A percentile compares a stretch with the other conserved stretches of the same genome.
Evolutionary conservation across 139 green algal genomes (phyloP).

Genomic region (Marvania coccoides): DNA sequence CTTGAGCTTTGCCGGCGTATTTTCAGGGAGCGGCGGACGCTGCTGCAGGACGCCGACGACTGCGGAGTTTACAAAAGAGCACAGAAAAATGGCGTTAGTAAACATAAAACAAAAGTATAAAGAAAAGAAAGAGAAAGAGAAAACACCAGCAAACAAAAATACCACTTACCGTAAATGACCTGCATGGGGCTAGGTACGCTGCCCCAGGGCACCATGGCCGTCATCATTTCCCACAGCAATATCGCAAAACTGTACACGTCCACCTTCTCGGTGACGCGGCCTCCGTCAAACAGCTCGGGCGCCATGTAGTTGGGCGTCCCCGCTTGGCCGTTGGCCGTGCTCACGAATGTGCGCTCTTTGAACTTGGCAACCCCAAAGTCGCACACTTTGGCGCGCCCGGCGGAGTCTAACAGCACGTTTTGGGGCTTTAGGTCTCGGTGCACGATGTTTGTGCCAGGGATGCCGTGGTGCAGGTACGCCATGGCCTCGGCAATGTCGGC

Average conservation of each 20-base stretch:
- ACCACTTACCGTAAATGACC: conserved; percentile 53
- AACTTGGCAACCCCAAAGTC: conserved; percentile 60
- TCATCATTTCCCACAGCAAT: conserved; percentile 68
- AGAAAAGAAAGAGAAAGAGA: no score
- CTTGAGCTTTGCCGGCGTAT: conserved; percentile 29
- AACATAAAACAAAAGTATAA: background rate
- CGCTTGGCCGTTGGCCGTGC: conserved; percentile 45
- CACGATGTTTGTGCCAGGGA: no score
- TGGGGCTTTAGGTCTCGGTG: conserved; percentile 37
- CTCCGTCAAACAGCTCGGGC: conserved; percentile 45
- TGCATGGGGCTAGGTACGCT: conserved; percentile 63
- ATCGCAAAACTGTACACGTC: conserved; percentile 53
- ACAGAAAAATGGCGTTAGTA: background rate
- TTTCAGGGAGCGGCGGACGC: conserved; percentile 41
- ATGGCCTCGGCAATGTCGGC: conserved; percentile 62
- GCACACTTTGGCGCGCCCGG: conserved; percentile 53
- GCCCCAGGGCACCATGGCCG: conserved; percentile 58
- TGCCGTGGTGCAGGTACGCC: conserved; percentile 65
- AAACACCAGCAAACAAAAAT: background rate
- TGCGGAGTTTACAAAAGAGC: background rate
- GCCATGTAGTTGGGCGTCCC: conserved; percentile 73
- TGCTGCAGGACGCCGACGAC: conserved; percentile 39
- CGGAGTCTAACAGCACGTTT: conserved; percentile 62
- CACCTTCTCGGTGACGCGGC: conserved; percentile 24
- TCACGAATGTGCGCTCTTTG: conserved; percentile 52